Base-by-base conservation (phyloP, 192 early-diverging fungal genomes). In the Coemansia sp. region DNA sequence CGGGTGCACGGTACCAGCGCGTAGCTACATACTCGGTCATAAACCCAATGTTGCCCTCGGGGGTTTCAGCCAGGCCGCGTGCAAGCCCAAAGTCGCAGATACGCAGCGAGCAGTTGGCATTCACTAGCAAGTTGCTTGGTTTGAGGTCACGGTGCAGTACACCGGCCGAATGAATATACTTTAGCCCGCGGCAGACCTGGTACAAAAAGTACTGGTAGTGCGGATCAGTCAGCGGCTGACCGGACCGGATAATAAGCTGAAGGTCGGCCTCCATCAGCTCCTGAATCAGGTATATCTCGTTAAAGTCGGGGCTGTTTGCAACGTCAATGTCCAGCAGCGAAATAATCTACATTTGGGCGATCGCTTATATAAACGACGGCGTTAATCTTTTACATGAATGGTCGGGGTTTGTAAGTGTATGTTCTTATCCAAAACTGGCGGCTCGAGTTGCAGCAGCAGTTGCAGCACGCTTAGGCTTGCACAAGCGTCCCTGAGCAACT, bases 11-110 rank as follows among this genome's bases (percentile, higher is more conserved):
- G 82, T 98, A 99, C 95, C 95, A 99, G 66, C 97, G 83, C n/a
- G 97, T 99, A 41, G 97, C 97, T 25, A 99, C 97, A 64, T 99
- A 99, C 78, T 99, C 97, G 17, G 97, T 99, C 93, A 98, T 98
- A 69, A 96, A 98, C 2, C 93, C 94, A 59, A 89, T 87, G 55
- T 92, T 91, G 38, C 83, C 84, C 37, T 92, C 94, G 27, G 86
- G 86, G 29, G 87, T 87, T 57, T 92, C 90, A 5, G 91, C 88
- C 68, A 92, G 90, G 15, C 94, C 94, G 70, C 97, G 90, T 15
- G 97, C 97, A 60, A 99, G 84, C 43, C 97, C 97, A 85, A 99
- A 99, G 75, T 99, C 97, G 74, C 96, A 98, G 79, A 99, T 98
- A 85, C 94, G 73, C 48, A 95, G 84, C 73, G 93, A 93, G 72